Evolutionary conservation across 2,329 filamentous ascomycete genomes (phyloP).

Genomic region (Pseudogymnoascus sp.): DNA sequence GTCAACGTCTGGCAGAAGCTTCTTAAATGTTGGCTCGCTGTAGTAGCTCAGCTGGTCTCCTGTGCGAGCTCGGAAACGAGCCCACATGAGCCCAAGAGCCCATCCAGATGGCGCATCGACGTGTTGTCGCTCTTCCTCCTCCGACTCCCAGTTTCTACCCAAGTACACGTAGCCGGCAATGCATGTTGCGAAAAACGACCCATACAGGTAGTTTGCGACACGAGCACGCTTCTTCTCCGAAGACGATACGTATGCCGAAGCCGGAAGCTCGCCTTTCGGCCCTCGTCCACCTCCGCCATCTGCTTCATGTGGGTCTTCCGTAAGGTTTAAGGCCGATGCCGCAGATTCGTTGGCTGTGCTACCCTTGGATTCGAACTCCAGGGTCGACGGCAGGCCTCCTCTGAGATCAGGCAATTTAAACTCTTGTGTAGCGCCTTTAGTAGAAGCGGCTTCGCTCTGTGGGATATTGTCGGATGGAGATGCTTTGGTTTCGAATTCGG

Average conservation of each 20-base stretch:
- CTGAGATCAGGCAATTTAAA: conserved; percentile 75
- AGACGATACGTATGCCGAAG: conserved; percentile 81
- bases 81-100: conserved; percentile 67
- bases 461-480: conserved; percentile 29
- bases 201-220: conserved; percentile 68
- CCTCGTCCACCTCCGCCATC: conserved; percentile 41
- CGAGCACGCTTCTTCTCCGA: conserved; percentile 72
- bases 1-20: conserved; percentile 77
- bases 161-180: conserved; percentile 58
- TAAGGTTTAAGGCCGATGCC: conserved; percentile 37
- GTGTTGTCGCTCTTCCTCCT: conserved; percentile 57
- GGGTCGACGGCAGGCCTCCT: conserved; percentile 87
- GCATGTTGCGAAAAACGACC: conserved; percentile 45
- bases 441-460: conserved; percentile 25
- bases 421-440: conserved; percentile 35
- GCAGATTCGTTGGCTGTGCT: conserved; percentile 28
- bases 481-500: conserved; percentile 28
- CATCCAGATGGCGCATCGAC: conserved; percentile 71
- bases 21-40: conserved; percentile 89
- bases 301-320: conserved; percentile 43
- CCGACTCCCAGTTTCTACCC: conserved; percentile 75
- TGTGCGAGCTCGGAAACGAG: conserved; percentile 66
- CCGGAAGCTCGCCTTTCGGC: conserved; percentile 56
- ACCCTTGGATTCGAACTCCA: conserved; percentile 63
- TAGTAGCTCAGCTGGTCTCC: conserved; percentile 79